These are phyloP conservation scores for Leersia perrieri DNA, from an alignment of 176 grass and related monocot species.

Conservation along the genomic window DNA sequence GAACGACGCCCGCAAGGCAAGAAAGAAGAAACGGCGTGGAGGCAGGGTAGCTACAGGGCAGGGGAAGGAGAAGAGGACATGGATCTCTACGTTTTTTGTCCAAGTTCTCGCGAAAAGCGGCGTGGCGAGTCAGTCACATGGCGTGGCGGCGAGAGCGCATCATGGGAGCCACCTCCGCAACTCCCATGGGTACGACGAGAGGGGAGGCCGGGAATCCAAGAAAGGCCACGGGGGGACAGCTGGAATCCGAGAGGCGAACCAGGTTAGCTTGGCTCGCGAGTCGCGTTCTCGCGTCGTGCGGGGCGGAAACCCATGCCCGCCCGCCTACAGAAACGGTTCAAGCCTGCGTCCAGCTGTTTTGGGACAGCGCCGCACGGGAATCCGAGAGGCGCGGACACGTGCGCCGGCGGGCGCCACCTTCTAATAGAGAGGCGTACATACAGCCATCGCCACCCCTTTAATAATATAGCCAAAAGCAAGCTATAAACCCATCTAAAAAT, in stretches of 20 bases:
- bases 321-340: not conserved
- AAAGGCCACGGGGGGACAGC: conserved; percentile 35
- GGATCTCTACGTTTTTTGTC: not conserved
- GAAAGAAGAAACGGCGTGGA: not conserved
- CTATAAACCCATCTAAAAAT: too few species aligned
- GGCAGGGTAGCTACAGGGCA: not conserved
- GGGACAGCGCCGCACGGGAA: not conserved
- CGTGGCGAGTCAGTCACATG: conserved; percentile 18
- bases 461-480: too few species aligned
- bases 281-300: not conserved
- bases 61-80: not conserved
- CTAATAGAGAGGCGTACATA: not conserved
- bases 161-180: conserved; percentile 41
- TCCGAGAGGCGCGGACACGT: not conserved
- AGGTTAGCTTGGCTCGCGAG: too few species aligned
- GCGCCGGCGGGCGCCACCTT: not conserved
- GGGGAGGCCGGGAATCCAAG: not conserved
- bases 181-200: conserved; percentile 13
- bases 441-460: not conserved
- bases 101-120: conserved; percentile 37
- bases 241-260: conserved; percentile 34
- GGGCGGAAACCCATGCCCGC: not conserved
- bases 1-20: conserved; percentile 12
- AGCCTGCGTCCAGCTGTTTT: not conserved
- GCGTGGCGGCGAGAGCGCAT: conserved; percentile 33